Evolutionary conservation across 805 yeast genomes (phyloP), one percentile per base, ranked within the genome.

Genomic region (Blastobotrys parvus): DNA sequence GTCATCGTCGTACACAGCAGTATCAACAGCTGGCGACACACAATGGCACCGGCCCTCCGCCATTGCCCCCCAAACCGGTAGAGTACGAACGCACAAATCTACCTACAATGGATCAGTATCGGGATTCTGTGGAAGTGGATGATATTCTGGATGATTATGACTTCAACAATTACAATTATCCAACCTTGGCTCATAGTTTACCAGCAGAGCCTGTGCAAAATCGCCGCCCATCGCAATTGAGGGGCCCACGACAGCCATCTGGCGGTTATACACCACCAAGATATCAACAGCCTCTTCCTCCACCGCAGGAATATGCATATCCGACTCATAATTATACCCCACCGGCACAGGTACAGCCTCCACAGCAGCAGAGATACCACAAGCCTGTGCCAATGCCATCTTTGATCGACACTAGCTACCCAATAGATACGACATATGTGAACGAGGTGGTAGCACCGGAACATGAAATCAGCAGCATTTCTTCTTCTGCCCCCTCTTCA

Each of bases 171-270:
- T 16, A 11, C 7, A 15, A 15, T 15, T 5, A 15, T 11, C 29
- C 10, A 25, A 11, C 29, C 29, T 25, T 7, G 10, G 10, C 7
- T 25, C 7, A 11, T 15, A 10, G n/a, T 7, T 11, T 31, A 15
- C 17, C 34, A 16, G 20, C 18, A 45, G 40, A 31, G 38, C 46
- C 20, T 50, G 48, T 19, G 25, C 47, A 29, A 18, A 51, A 21
- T 48, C 52, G 15, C 39, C 35, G 3, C 11, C 29, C 29, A 25
- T 39, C 31, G 29, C 53, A 49, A 22, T 51, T 51, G 2, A 33
- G 41, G 19, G 53, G 53, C 3, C 53, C 53, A 7, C 45, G 53
- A 13, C 40, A 34, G 34, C 43, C 49, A 19, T 33, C 35, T 4
- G 19, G 7, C 35, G 13, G 17, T 15, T 11, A n/a, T n/a, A n/a